Evolutionary conservation across 2,329 filamentous ascomycete genomes (phyloP), one percentile per base, ranked within the genome.

Genomic region (Sporothrix inflata): DNA sequence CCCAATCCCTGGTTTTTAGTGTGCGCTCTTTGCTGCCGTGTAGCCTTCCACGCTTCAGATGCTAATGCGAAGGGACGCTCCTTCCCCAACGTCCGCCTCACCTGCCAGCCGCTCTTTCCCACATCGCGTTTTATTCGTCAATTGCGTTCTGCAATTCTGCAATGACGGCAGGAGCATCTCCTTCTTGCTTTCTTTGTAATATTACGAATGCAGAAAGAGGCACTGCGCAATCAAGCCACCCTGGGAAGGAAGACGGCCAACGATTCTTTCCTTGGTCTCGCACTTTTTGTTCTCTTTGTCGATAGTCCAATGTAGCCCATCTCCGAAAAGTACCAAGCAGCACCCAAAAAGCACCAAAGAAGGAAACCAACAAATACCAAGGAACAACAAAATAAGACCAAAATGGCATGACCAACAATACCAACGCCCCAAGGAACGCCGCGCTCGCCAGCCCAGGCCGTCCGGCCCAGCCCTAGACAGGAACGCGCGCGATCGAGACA

Each of bases 121-220:
- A 21, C 11, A 49, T 9, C 16, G 53, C 53, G 51, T 21, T 34
- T 42, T n/a, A 70, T 70, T 70, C 68, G 68, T 24, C 68, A 70
- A 61, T 70, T 47, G 68, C 51, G 9, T 27, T 27, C n/a, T 49
- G 21, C 40, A 27, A 60, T 47, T 19, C 19, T 60, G 67, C 38
- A 40, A 66, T 16, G 30, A 69, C 12, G 67, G 67, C 67, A 60
- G 38, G 67, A 40, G 12, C 65, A 14, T 27, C 21, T 65, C 21
- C 60, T 27, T 65, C 38, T 65, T 24, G 38, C 21, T 45, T 27
- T 45, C 38, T 45, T 45, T 27, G 5, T 21, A 27, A 12, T 40
- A 66, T 34, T 8, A 34, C 8, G 21, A 47, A 30, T 19, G 40
- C 30, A 19, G 42, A 66, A 66, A 49, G 63, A 66, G 49, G 24